Evolutionary conservation across 1,284 basidiomycete genomes (phyloP), one percentile per base, ranked within the genome.

Genomic region (Ceratobasidium sp.): DNA sequence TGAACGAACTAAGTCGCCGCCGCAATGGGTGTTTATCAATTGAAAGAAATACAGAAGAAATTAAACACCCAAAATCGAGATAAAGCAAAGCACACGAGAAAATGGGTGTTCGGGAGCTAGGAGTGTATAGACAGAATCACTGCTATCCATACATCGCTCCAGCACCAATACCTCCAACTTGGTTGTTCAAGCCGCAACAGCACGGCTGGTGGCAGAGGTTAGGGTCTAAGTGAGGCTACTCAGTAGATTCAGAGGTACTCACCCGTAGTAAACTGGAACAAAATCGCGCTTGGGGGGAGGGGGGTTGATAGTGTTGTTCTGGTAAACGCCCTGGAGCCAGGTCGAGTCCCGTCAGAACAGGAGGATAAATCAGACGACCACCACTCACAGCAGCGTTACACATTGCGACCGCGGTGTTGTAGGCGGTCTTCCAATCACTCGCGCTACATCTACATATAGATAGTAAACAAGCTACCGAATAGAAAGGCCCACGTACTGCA

Each of bases 341-440:
- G 26, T 60, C 3, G 5, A 26, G 15, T 9, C 9, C 10, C 26
- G 6, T 12, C 9, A 20, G 58, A 28, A 60, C 58, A 6, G 53
- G 4, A 9, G 4, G 18, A 10, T 20, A 20, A 55, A 55, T 6
- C 26, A 33, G 10, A 20, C 58, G 23, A 33, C 10, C 26, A 33
- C 20, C 26, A 56, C 71, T 51, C 49, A 73, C 71, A 49, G 60
- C 71, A 1, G 42, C 23, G 26, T 63, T 46, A 33, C 71, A 73
- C 56, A 64, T 13, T 5, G 4, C 13, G 26, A 73, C 71, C 9
- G 71, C 23, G 15, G 49, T 40, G 18, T 73, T 44, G 71, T 73
- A 73, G 3, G 71, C 71, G 26, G 71, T 15, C 40, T 63, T 63
- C 71, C 71, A 73, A 46, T 73, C 71, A 5, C 42, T 28, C 3